Conservation (phyloP, 345 rosid species). For the Cardiospermum halicacabum region DNA sequence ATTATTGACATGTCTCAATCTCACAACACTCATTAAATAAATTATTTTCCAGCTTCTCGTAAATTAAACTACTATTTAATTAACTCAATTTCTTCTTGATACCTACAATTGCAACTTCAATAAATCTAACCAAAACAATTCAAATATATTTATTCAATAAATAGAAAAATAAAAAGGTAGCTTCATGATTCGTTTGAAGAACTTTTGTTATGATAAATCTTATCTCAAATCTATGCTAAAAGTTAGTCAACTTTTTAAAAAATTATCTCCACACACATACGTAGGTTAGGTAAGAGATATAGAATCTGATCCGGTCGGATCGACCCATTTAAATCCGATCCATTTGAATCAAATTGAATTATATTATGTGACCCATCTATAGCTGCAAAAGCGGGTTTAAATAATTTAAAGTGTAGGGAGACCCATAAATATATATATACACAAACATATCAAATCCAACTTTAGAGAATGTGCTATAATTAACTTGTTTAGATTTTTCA, state of each 20-base stretch:
- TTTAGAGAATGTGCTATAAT: slow-evolving; percentile 32
- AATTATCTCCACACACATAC: slow-evolving; percentile 16
- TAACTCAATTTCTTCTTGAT: too few species aligned
- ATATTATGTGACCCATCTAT: slow-evolving; percentile 18
- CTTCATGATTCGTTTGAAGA: not conserved
- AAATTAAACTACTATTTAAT: too few species aligned
- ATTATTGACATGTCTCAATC: too few species aligned
- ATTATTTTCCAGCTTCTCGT: too few species aligned
- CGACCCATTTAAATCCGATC: too few species aligned
- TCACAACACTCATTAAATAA: too few species aligned
- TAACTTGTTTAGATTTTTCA: slow-evolving; percentile 36
- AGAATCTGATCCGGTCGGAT: too few species aligned
- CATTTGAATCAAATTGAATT: too few species aligned
- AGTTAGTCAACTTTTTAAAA: slow-evolving; percentile 18
- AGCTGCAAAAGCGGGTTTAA: slow-evolving; percentile 21
- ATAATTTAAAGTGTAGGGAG: slow-evolving; percentile 20
- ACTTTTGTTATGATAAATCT: not conserved
- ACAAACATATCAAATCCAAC: slow-evolving; percentile 2
- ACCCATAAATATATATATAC: slow-evolving; percentile 13
- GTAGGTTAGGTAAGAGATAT: slow-evolving; percentile 32
- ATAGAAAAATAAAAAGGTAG: not conserved
- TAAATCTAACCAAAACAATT: not conserved
- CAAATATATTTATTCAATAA: not conserved
- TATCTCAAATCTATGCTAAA: slow-evolving; percentile 14
- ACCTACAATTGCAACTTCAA: not conserved